Base-by-base conservation (phyloP, 2,329 filamentous ascomycete genomes). In the Fusarium annulatum region DNA sequence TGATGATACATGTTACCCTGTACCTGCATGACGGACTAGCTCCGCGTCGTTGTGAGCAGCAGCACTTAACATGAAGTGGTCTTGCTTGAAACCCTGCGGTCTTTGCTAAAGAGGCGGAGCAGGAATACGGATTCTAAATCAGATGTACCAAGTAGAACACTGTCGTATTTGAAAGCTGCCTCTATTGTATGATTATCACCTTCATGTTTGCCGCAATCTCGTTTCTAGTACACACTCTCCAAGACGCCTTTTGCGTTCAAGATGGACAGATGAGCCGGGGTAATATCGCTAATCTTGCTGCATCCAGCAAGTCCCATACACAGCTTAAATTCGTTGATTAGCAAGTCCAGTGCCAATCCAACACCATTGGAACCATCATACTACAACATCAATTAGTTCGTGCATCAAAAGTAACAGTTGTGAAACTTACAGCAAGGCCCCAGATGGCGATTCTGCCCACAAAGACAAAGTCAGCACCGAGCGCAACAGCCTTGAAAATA, bases 361-460 rank as follows among this genome's bases (percentile, higher is more conserved):
- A 58, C 55, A 23, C 55, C 55, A 0, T 58, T 36, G 1, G 39
- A 46, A 5, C 55, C 55, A 1, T 58, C 41, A 16, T 36, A 58
- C 55, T 58, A n/a, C 2, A 8, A 11, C n/a, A 36, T 11, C 9
- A 0, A 12, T 58, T 21, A 58, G 39, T 12, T 23, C 7, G 3
- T 26, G 12, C 18, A 18, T 16, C 9, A 9, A 4, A 10, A 5
- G 8, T 7, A 2, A 15, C 2, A 12, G 30, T 6, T n/a, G 9
- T 1, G 23, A 9, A 9, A n/a, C 30, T 36, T 28, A 48, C 55
- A 3, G 59, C 59, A 14, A 61, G 48, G 2, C 59, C 59, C 59
- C 59, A 61, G 6, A 61, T 53, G 9, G 59, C 48, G 18, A 61
- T 55, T 43, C 59, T 42, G 8, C 59, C 59, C 12, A 61, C 51